These are phyloP conservation scores for Acmispon strigosus DNA, from an alignment of 306 rosid species.

Conservation along the genomic window DNA sequence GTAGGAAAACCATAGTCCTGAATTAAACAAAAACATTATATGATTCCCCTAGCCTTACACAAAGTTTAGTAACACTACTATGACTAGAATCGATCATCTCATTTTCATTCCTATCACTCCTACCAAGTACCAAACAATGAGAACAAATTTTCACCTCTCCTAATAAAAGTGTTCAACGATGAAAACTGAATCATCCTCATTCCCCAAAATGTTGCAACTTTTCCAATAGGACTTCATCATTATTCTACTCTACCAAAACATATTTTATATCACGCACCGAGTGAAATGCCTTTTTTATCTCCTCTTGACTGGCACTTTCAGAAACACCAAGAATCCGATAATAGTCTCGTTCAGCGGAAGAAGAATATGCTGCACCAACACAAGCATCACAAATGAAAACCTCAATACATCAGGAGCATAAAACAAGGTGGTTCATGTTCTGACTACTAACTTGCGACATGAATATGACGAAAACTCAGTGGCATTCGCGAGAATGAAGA, in stretches of 20 bases:
- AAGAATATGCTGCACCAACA: slow-evolving; percentile 36
- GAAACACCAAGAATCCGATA: slow-evolving; percentile 67
- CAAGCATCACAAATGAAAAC: slow-evolving; percentile 5
- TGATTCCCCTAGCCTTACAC: background rate
- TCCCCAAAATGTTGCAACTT: background rate
- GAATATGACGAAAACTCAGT: slow-evolving; percentile 43
- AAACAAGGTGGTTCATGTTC: background rate
- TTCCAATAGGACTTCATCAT: slow-evolving; percentile 10
- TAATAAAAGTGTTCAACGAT: background rate
- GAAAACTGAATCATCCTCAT: background rate
- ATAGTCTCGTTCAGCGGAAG: slow-evolving; percentile 48
- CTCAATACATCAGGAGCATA: background rate
- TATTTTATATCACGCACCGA: slow-evolving; percentile 41
- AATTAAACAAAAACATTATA: background rate
- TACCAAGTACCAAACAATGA: background rate
- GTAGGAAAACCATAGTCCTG: background rate
- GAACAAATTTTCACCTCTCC: background rate
- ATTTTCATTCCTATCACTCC: background rate
- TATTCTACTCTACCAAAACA: slow-evolving; percentile 17
- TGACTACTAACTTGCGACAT: slow-evolving; percentile 53
- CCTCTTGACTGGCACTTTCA: slow-evolving; percentile 59
- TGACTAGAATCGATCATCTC: background rate
- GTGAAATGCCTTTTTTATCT: slow-evolving; percentile 72
- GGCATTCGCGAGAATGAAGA: slow-evolving; percentile 16
- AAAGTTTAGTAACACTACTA: background rate